Conservation (phyloP, 2,329 filamentous ascomycete species). For the Sclerotinia subarctica region DNA sequence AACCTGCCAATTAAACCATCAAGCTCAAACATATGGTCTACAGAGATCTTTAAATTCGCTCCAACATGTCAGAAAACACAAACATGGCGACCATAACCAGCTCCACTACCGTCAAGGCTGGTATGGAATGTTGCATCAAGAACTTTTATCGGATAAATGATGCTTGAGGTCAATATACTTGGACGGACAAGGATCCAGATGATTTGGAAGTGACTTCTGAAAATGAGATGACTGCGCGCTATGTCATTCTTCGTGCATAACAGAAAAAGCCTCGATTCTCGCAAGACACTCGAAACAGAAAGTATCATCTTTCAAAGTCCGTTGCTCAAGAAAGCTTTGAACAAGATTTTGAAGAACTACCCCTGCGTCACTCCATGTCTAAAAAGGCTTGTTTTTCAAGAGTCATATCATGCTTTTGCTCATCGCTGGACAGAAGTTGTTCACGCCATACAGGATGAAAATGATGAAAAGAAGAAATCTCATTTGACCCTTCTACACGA, state of each 20-base stretch:
- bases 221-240: conserved; percentile 42
- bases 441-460: conserved; percentile 42
- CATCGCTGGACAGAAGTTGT: conserved; percentile 58
- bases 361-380: conserved; percentile 51
- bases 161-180: conserved; percentile 50
- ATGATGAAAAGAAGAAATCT: conserved; percentile 45
- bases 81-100: neutral
- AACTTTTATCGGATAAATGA: conserved; percentile 47
- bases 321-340: conserved; percentile 54
- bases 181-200: conserved; percentile 54
- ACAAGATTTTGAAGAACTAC: conserved; percentile 37
- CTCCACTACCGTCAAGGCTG: conserved; percentile 21
- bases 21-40: neutral
- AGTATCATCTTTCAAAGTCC: conserved; percentile 64
- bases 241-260: conserved; percentile 60
- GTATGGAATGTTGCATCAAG: conserved; percentile 43
- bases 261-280: conserved; percentile 54
- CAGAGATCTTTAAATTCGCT: neutral
- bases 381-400: conserved; percentile 57
- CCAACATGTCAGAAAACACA: neutral
- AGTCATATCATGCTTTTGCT: conserved; percentile 61
- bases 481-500: conserved; percentile 48
- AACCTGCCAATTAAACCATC: neutral
- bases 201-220: conserved; percentile 53
- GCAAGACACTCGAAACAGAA: conserved; percentile 48